Base-by-base conservation (phyloP, 2,329 filamentous ascomycete genomes). In the Aspergillaceae sp. region DNA sequence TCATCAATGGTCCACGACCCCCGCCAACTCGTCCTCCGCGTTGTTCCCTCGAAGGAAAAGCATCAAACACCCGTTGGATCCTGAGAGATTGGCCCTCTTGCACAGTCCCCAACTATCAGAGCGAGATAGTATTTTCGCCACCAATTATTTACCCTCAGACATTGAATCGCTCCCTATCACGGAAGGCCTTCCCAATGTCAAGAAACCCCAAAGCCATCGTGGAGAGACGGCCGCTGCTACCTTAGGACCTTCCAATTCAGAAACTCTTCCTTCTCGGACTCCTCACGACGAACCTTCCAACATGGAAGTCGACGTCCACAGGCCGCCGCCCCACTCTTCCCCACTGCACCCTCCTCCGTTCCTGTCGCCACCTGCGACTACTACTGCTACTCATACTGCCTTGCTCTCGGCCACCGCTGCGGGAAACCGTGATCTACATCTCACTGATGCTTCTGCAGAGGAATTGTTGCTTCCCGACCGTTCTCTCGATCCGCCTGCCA, bases 51-150 rank as follows among this genome's bases (percentile, higher is more conserved):
- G 67, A 54, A 68, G 68, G 11, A 60, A 66, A 63, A 46, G 54
- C 62, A 34, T 48, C 57, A n/a, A 62, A 60, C 41, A 52, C 56
- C 49, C 62, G 65, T 26, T 49, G 6, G 36, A 38, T 4, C 19
- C 56, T 41, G 62, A 65, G 41, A 55, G 53, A 30, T 47, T 53
- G 28, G 44, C 58, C 48, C 60, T 53, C 11, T 51, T 53, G 26
- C 56, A 67, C 42, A 62, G 59, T 29, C 76, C 77, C 41, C 77
- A 77, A 64, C 67, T 82, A 51, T 78, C 77, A 28, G 79, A 82
- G 62, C 68, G 79, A 56, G 79, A 82, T 61, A 79, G 74, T 63
- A 82, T 82, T 60, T 82, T 81, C 57, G 78, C 79, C 44, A 81
- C 78, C 32, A 77, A 78, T 53, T 82, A 82, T 61, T 64, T 75